A percentile compares a stretch with the other conserved stretches of the same genome.
These are phyloP conservation scores for Eimeria praecox DNA, from an alignment of 169 alveolate genomes.

Conservation along the genomic window DNA sequence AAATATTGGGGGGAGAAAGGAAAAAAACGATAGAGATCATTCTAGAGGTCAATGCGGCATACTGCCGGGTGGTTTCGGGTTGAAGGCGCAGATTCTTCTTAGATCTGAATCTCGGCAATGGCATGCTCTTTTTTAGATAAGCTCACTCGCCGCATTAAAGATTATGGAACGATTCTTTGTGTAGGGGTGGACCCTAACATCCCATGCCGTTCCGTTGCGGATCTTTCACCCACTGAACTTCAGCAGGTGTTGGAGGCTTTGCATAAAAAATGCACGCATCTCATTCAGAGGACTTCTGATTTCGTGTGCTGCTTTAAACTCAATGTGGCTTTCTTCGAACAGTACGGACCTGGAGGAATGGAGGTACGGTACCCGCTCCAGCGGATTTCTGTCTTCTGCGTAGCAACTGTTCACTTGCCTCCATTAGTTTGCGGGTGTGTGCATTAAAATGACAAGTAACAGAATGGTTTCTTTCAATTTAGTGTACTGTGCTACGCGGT, in stretches of 20 bases:
- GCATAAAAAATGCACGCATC: conserved; percentile 76
- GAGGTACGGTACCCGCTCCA: conserved; percentile 37
- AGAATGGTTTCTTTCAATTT: neutral
- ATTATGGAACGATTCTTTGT: conserved; percentile 83
- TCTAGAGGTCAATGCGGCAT: neutral
- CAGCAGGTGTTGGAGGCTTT: conserved; percentile 69
- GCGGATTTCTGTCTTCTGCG: neutral
- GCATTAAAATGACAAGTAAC: neutral
- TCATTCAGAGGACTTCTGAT: conserved; percentile 79
- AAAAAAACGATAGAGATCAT: neutral
- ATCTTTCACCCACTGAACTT: conserved; percentile 6
- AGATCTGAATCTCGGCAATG: neutral
- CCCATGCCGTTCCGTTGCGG: conserved; percentile 27
- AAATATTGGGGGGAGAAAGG: neutral
- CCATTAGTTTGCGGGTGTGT: neutral
- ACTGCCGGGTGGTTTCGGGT: neutral
- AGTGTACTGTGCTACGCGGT: neutral
- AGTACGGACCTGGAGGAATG: conserved; percentile 82
- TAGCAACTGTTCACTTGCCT: neutral
- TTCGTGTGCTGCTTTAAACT: conserved; percentile 84
- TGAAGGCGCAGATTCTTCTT: neutral
- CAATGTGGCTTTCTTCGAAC: conserved; percentile 86
- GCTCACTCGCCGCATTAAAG: conserved; percentile 82
- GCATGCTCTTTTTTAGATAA: conserved; percentile 82
- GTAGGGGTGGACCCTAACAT: conserved; percentile 84